phyloP scores from a whole-genome alignment of 441 rosid genomes.

The Syzygium malaccense region DNA sequence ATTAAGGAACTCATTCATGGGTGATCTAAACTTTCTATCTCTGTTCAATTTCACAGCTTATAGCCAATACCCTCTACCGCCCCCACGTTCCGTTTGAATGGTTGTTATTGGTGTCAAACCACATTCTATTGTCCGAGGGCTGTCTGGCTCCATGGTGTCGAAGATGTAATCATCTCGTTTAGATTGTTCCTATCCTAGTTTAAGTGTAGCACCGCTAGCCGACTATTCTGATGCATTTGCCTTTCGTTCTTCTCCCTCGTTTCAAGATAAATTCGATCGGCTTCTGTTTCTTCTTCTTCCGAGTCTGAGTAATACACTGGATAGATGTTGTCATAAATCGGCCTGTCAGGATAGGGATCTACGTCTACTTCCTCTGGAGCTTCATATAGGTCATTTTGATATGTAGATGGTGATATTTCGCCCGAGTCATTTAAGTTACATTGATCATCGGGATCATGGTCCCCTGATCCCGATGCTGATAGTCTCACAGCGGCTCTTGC shows the following conservation, averaged over 20 bases:
- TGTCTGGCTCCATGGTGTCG: not conserved
- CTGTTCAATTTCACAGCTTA: not conserved
- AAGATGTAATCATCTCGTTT: not conserved
- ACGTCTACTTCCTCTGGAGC: not conserved
- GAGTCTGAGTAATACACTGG: slow-evolving; percentile 10
- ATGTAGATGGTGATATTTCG: not conserved
- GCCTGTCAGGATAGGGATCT: not conserved
- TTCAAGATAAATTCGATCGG: not conserved
- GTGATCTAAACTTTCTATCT: not conserved
- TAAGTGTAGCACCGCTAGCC: slow-evolving; percentile 1
- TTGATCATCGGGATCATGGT: slow-evolving; percentile 7
- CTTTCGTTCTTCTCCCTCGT: not conserved
- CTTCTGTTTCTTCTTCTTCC: not conserved
- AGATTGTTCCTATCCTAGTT: not conserved
- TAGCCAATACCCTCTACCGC: not conserved
- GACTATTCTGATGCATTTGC: not conserved
- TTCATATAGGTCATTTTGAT: not conserved
- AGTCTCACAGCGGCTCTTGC: slow-evolving; percentile 43
- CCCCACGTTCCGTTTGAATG: not conserved
- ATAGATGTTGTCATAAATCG: not conserved
- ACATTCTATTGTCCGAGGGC: not conserved
- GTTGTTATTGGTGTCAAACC: not conserved
- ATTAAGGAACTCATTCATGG: not conserved
- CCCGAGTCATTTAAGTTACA: slow-evolving; percentile 4
- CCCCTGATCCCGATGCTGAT: slow-evolving; percentile 21